Percentiles rank a stretch among this genome's conserved stretches.
These are phyloP conservation scores for Nicotiana undulata DNA, from an alignment of 257 asterid genomes.

Conservation along the genomic window DNA sequence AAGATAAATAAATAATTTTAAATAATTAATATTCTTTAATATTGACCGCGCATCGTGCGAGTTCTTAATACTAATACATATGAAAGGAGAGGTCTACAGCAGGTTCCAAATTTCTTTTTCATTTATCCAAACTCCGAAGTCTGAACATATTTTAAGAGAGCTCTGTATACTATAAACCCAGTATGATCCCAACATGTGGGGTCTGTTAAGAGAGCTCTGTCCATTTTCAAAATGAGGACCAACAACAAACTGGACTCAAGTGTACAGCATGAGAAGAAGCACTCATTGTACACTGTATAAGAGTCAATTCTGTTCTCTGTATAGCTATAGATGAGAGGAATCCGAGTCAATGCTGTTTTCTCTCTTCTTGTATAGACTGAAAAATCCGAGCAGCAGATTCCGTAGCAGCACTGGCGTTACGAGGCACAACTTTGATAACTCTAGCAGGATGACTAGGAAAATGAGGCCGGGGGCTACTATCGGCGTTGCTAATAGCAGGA, in stretches of 20 bases:
- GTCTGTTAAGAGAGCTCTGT: too few relatives aligned
- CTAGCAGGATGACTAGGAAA: constrained; percentile 18
- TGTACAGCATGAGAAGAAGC: background rate
- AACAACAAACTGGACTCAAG: too few relatives aligned
- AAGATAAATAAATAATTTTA: too few relatives aligned
- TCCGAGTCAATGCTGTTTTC: constrained; percentile 45
- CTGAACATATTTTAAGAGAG: too few relatives aligned
- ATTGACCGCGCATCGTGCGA: too few relatives aligned
- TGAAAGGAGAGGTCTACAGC: background rate
- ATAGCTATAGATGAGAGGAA: background rate
- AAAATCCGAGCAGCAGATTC: constrained; percentile 89
- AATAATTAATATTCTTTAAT: too few relatives aligned
- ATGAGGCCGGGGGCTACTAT: constrained; percentile 3
- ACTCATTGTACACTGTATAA: background rate
- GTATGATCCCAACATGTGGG: too few relatives aligned
- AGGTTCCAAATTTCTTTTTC: too few relatives aligned
- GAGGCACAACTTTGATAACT: constrained; percentile 79
- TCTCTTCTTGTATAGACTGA: constrained; percentile 75
- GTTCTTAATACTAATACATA: background rate
- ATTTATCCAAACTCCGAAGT: too few relatives aligned
- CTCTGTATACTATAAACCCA: too few relatives aligned
- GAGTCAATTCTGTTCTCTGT: too few relatives aligned
- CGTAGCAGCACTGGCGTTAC: constrained; percentile 56
- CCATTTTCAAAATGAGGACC: too few relatives aligned
- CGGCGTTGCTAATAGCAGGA: constrained; percentile 20